Conservation (phyloP, 768 basidiomycete genomes). For the Serendipita vermifera region DNA sequence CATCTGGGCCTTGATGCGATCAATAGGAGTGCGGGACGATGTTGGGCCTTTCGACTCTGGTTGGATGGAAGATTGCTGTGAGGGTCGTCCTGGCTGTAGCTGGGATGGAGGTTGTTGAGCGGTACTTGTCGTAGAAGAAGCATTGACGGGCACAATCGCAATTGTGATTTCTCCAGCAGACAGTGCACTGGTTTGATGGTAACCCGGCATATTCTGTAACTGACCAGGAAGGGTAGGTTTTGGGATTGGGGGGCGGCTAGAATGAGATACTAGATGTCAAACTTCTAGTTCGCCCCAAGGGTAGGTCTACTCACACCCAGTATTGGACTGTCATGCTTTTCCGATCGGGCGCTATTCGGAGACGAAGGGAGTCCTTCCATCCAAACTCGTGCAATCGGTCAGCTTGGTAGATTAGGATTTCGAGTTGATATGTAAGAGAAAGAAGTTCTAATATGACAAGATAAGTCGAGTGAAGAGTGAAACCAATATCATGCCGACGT, state of each 20-base stretch:
- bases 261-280: too few relatives aligned
- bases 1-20: constrained; percentile 16
- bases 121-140: too few relatives aligned
- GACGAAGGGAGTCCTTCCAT: constrained; percentile 66
- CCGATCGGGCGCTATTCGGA: constrained; percentile 55
- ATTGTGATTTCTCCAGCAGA: constrained; percentile 64
- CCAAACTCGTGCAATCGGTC: constrained; percentile 32
- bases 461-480: constrained; percentile 11
- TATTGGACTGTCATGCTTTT: constrained; percentile 65
- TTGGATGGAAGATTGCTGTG: too few relatives aligned
- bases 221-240: too few relatives aligned
- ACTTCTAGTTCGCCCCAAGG: too few relatives aligned
- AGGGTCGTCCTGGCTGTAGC: too few relatives aligned
- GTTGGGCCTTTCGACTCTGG: too few relatives aligned
- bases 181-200: too few relatives aligned
- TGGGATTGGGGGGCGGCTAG: too few relatives aligned
- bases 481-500: constrained; percentile 22
- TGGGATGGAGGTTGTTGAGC: too few relatives aligned
- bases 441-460: constrained; percentile 54
- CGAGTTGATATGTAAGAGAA: constrained; percentile 84
- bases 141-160: constrained; percentile 36
- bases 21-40: constrained; percentile 11
- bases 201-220: too few relatives aligned
- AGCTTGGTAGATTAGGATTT: constrained; percentile 71
- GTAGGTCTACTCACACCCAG: constrained; percentile 69